A percentile compares a stretch with the other conserved stretches of the same genome.
These are phyloP conservation scores for Suaeda aralocaspica DNA, from an alignment of 148 eudicot species.

Conservation along the genomic window DNA sequence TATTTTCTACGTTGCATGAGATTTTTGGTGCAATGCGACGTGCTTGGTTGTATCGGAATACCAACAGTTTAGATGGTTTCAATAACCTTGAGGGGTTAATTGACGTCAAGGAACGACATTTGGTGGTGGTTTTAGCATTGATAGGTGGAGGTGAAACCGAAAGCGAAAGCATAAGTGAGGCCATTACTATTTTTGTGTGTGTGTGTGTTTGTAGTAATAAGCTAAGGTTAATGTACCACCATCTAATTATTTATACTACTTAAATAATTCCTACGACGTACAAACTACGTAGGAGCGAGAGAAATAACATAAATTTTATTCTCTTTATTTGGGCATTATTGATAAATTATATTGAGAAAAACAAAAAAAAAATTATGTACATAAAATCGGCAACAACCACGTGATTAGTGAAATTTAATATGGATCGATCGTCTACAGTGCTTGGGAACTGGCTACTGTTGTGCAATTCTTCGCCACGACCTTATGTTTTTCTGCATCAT, in stretches of 20 bases:
- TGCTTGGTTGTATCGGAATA: background rate
- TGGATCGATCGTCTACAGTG: no score
- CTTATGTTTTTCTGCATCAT: no score
- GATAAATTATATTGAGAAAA: no score
- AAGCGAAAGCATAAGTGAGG: no score
- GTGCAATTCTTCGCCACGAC: no score
- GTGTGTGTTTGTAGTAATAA: no score
- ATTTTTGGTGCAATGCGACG: conserved; percentile 2
- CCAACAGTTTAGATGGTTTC: conserved; percentile 17
- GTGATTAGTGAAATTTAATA: background rate
- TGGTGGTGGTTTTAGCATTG: background rate
- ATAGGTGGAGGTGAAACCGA: conserved; percentile 16
- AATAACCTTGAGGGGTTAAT: conserved; percentile 6
- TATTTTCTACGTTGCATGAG: conserved; percentile 22
- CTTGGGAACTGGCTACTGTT: no score
- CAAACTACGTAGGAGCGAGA: no score
- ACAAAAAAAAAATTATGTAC: no score
- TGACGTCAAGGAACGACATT: background rate
- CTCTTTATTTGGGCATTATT: no score
- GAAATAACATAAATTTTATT: no score
- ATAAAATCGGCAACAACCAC: background rate
- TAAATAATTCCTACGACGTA: background rate
- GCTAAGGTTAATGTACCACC: background rate
- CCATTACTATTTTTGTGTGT: conserved; percentile 1
- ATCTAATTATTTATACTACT: background rate